Evolutionary conservation across 306 rosid species (phyloP), one percentile per base, ranked within the genome.

Genomic region (Lotus japonicus): DNA sequence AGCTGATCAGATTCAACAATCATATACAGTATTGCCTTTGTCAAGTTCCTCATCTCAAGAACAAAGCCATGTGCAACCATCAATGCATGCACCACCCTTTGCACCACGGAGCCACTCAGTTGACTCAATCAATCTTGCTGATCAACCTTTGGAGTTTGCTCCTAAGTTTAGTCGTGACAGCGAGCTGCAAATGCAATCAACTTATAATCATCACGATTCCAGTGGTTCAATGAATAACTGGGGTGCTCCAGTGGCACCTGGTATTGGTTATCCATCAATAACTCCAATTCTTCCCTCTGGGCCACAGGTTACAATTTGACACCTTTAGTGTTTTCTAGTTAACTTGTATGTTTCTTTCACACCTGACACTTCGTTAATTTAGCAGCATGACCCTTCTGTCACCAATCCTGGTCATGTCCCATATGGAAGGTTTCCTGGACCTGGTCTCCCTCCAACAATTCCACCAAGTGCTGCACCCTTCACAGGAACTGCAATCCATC

Each of bases 121-220:
- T 71, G 89, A 82, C 42, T 75, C 88, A 11, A 18, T 73, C 76
- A 88, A 71, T 81, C 85, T 77, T 79, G 92, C 97, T 64, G 99
- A 94, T 79, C 95, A 90, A 83, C 99, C 99, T 64, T 79, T 90
- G 74, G 95, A 94, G 39, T 94, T 94, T 88, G 83, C 90, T 56
- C 92, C 92, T 26, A 76, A 88, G 82, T 94, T 84, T 79, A 81
- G 66, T 77, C 87, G 54, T 74, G 96, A 83, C 45, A 74, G 61
- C 72, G 81, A 85, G 63, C 73, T 74, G 50, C 87, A 77, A 57
- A 62, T 77, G 77, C 92, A 80, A 28, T 76, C 96, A 13, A 79
- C 81, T 62, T 90, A 83, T 74, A 70, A 74, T 58, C 89, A 80
- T 81, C 88, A 77, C 78, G 92, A 90, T 75, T 78, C 88, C 18